Evolutionary conservation across 108 stramenopile species (phyloP), one percentile per base, ranked within the genome.

Genomic region (Cylindrotheca fusiformis): DNA sequence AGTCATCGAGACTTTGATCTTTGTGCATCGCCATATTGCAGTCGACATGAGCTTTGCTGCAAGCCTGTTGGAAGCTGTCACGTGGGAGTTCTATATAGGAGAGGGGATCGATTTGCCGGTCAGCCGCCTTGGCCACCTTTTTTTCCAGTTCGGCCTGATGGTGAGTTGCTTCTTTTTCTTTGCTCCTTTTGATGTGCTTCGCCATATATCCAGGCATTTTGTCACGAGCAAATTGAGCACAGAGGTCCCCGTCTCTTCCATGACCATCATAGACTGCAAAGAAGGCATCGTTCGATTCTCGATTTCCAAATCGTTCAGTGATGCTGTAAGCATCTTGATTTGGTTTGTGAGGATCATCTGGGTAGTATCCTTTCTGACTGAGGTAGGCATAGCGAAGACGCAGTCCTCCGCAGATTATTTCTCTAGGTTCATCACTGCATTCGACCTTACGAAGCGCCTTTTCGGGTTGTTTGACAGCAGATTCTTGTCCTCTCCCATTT

Each of bases 211-310:
- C 53, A 8, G 83, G 80, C 10, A 96, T 60, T 19, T 86, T 68
- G 22, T 87, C 85, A 22, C 84, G 60, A 8, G 84, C 87, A 63
- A 80, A 93, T 26, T 79, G 76, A 17, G 91, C 79, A 52, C 91
- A 94, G 23, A 85, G 68, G 52, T 93, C 90, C 14, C 95, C 95
- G 52, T 87, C 78, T 29, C 76, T 57, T 10, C 95, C 95, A 52
- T 96, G 95, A 8, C 95, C 95, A 63, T 96, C 95, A 36, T 81
- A 96, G 2, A 96, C 91, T 17, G 76, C 90, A 67, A 96, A 88
- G 68, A 91, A 86, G 10, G 78, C 68, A 55, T 90, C 88, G 52
- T 71, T 78, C 33, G 58, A 53, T 30, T 66, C 55, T 6, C 36
- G 24, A 26, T 69, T 52, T 32, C 73, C 76, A 55, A 95, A 88